Conservation (phyloP, 1,284 basidiomycete genomes). For the Malassezia vespertilionis region DNA sequence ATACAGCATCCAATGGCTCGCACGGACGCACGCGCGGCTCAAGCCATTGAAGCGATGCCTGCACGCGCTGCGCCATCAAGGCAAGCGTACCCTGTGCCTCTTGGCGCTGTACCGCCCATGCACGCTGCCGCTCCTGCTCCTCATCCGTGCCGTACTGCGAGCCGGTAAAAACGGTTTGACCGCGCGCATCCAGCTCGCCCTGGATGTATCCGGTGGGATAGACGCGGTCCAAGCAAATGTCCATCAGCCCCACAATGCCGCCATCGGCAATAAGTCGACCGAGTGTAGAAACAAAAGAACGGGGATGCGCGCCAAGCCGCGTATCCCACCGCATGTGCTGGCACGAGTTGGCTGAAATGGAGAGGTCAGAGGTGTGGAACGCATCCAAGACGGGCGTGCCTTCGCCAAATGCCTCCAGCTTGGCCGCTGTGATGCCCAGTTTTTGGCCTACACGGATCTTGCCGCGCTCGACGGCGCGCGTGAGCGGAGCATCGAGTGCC, state of each 20-base stretch:
- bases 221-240: constrained; percentile 62
- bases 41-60: constrained; percentile 8
- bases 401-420: constrained; percentile 57
- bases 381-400: constrained; percentile 73
- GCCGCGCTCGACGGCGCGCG: constrained; percentile 59
- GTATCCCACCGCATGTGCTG: constrained; percentile 77
- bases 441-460: constrained; percentile 68
- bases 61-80: constrained; percentile 14
- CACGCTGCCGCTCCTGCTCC: constrained; percentile 54
- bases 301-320: constrained; percentile 63
- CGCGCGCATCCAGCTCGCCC: constrained; percentile 24
- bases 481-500: constrained; percentile 61
- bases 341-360: constrained; percentile 70
- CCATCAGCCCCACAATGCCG: constrained; percentile 64
- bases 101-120: constrained; percentile 53
- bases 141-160: constrained; percentile 52
- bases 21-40: constrained; percentile 16
- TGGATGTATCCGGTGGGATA: constrained; percentile 48
- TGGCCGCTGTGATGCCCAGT: constrained; percentile 66
- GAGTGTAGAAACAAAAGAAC: constrained; percentile 62
- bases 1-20: constrained; percentile 1
- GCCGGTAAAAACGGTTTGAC: neutral
- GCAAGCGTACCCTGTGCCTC: constrained; percentile 17
- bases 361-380: constrained; percentile 58
- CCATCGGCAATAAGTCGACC: constrained; percentile 72